Base-by-base conservation (phyloP, 148 eudicot species). In the Chenopodium formosanum region DNA sequence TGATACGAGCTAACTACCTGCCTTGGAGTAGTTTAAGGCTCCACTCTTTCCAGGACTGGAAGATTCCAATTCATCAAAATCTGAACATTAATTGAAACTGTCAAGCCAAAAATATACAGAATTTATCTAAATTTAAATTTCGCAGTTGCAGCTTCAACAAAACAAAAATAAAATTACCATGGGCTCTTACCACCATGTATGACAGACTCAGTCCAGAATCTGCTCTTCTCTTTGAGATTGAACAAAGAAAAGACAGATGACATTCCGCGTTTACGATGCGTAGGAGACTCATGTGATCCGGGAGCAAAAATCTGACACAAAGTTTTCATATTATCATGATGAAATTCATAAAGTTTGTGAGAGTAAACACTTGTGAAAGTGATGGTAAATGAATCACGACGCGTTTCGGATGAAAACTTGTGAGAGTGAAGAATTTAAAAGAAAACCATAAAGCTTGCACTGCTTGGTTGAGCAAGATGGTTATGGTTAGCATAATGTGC, bases 151-250 rank as follows among this genome's bases (percentile, higher is more conserved):
- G 40, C 80, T 62, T 56, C n/a, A 50, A 62, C 5, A 78, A 73
- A 74, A 44, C 1, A 2, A 34, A 23, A 12, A 32, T 47, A 17
- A 58, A 14, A 73, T 23, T 37, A 23, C 84, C 76, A 73, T 40
- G 34, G 47, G 81, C 48, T 80, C 93, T 70, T 88, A 91, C 97
- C 95, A 76, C 85, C 86, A 65, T 88, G 98, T 73, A 94, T 81
- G 64, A 94, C 95, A 69, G 97, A 86, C 85, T 94, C 98, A 68
- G 88, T 89, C 98, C 98, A 94, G 86, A 94, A 94, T 77, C 84
- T 89, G 85, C 98, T 94, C 88, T 90, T 94, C 78, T 90, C 90
- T 88, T 90, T 93, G 81, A 94, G 97, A 82, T 91, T 94, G 86
- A 94, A 94, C 85, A 94, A 80, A 9, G 98, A 93, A 80, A 94